These are phyloP conservation scores for Scedosporium minutisporum DNA, from an alignment of 2,329 filamentous ascomycete species.

Conservation along the genomic window DNA sequence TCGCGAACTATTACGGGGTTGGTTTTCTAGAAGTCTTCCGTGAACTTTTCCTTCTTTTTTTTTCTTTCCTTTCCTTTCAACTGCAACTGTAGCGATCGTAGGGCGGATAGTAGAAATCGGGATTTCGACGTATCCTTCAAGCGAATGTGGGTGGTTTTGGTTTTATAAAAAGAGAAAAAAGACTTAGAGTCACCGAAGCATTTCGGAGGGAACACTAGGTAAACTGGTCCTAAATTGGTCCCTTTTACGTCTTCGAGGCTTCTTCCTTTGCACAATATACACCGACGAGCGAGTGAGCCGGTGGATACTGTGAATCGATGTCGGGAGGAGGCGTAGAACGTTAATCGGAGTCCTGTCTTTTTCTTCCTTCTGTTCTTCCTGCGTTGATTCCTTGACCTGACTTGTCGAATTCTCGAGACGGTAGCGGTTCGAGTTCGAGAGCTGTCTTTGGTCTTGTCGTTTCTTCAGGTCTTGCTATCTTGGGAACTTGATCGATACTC, in stretches of 20 bases:
- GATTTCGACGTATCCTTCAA: slow-evolving; percentile 1
- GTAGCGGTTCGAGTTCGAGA: neutral
- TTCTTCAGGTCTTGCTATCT: neutral
- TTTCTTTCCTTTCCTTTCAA: slow-evolving; percentile 9
- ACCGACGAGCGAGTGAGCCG: neutral
- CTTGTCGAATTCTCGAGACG: neutral
- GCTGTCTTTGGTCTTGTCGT: neutral
- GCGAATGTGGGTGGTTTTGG: slow-evolving; percentile 6
- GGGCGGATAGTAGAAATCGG: slow-evolving; percentile 6
- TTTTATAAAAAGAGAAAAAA: neutral
- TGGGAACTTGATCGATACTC: neutral
- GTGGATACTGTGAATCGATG: slow-evolving; percentile 6
- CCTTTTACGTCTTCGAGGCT: neutral
- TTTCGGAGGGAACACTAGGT: neutral
- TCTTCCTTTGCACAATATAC: neutral
- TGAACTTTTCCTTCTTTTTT: slow-evolving; percentile 8
- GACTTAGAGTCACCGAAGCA: neutral
- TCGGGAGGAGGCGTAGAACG: neutral
- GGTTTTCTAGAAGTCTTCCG: neutral
- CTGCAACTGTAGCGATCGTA: slow-evolving; percentile 29
- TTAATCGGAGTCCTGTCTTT: slow-evolving; percentile 11
- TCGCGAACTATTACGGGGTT: neutral
- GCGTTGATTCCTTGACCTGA: neutral
- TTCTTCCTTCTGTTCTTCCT: slow-evolving; percentile 10
- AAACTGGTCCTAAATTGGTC: neutral